Base-by-base conservation (phyloP, 2,329 filamentous ascomycete genomes). In the Exophiala alcalophila region DNA sequence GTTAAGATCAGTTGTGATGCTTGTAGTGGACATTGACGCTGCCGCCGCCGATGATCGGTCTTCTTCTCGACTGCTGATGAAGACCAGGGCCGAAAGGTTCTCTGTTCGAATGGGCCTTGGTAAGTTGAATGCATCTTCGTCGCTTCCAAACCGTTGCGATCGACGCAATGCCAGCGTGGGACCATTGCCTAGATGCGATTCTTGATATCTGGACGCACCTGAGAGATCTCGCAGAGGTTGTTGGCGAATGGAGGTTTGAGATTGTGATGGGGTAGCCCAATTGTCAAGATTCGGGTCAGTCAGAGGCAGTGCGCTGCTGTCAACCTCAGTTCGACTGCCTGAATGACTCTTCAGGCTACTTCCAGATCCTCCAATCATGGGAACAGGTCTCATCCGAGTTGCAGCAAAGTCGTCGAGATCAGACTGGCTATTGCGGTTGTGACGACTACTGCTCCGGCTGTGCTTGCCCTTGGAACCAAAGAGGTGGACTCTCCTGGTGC, bases 331-430 rank as follows among this genome's bases (percentile, higher is more conserved):
- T 68, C 41, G 63, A 56, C n/a, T 63, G 66, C 32, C 64, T 59
- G 40, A 57, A 56, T 12, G 67, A 58, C 9, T 59, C 42, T 12
- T 61, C 32, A 60, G 37, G 26, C 65, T 67, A 18, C 20, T 44
- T 12, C 47, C 38, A 31, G 54, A 57, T 18, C 71, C 69, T 12
- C 71, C 71, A 31, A 57, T 66, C 36, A 74, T 73, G 29, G 73
- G 55, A n/a, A 73, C 69, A 26, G 72, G 72, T 33, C 71, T 67
- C 21, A 74, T 58, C 21, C 71, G 65, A 32, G 68, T 62, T 19
- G 65, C 57, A 1, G 73, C 56, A 42, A 74, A 75, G 32, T 72
- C 67, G 51, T 75, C 71, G 11, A 73, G 61, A 14, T 69, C 67
- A 19, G 63, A 57, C 19, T 69, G 67, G 21, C 62, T 62, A 29